Evolutionary conservation across 768 basidiomycete genomes (phyloP), one percentile per base, ranked within the genome.

Genomic region (Macrocybe gigantea): DNA sequence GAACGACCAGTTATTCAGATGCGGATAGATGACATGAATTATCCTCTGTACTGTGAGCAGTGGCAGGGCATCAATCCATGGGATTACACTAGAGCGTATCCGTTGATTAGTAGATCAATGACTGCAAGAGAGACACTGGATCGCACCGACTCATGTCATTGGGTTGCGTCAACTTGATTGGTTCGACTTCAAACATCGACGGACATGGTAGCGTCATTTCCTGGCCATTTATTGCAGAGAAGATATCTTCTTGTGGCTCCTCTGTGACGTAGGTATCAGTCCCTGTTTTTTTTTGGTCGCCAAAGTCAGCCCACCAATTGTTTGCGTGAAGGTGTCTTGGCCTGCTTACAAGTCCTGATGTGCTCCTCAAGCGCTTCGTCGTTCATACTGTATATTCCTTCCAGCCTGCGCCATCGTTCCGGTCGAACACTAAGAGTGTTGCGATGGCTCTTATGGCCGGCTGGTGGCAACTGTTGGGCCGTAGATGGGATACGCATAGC

Each of bases 41-140:
- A 69, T 62, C 7, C 71, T 66, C 58, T 77, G 74, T 10, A 69
- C 67, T 7, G 76, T 82, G 56, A 71, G 69, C 15, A 84, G 58
- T 4, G 80, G 78, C 41, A 78, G 67, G 48, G 69, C 68, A 29
- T 70, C 68, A 11, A 81, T 53, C 80, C 80, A 82, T 22, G 65
- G 60, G 15, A 64, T 59, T 36, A 80, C 59, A 31, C 80, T 82
- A 14, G 47, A 11, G 7, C 40, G 22, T 22, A 22, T 22, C 22
- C 22, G 22, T 22, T 22, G 22, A 22, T 22, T 22, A 22, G 4
- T 22, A 22, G 22, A 22, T 22, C 1, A 22, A 22, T 22, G 22
- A 22, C 22, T 2, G 22, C 22, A 22, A 22, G 22, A 22, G 31
- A 51, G 1, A 7, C 31, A 29, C 36, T 36, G 13, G 4, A 11